Conservation (phyloP, 345 rosid species). For the Pistacia vera region DNA sequence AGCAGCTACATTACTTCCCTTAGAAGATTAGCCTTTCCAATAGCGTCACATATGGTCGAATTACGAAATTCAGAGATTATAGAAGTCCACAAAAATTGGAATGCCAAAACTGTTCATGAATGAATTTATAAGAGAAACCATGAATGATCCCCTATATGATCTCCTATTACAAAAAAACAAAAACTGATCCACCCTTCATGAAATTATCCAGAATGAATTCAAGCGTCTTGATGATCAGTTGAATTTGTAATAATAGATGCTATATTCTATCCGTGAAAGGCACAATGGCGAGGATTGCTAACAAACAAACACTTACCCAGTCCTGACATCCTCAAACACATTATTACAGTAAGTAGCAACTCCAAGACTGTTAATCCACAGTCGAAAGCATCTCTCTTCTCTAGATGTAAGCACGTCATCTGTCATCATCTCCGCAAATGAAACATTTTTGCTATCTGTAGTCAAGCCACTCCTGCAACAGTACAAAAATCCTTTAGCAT, state of each 20-base stretch:
- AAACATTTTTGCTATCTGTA: conserved; percentile 60
- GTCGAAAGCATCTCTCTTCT: conserved; percentile 89
- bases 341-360: conserved; percentile 72
- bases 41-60: neutral
- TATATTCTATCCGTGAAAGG: neutral
- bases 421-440: conserved; percentile 91
- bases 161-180: neutral
- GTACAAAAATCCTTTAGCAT: conserved; percentile 10
- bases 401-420: conserved; percentile 83
- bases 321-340: conserved; percentile 89
- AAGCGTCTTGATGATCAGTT: neutral
- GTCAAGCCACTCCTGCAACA: conserved; percentile 83
- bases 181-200: neutral
- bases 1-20: neutral
- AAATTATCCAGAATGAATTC: neutral
- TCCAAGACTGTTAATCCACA: conserved; percentile 96
- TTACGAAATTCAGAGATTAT: too few relatives aligned
- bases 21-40: neutral
- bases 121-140: neutral
- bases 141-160: neutral
- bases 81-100: neutral
- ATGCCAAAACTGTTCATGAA: neutral
- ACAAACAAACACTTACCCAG: conserved; percentile 55
- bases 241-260: neutral
- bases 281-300: neutral